Evolutionary conservation across 352 stramenopile genomes (phyloP).

Genomic region (Pythium coloratum): DNA sequence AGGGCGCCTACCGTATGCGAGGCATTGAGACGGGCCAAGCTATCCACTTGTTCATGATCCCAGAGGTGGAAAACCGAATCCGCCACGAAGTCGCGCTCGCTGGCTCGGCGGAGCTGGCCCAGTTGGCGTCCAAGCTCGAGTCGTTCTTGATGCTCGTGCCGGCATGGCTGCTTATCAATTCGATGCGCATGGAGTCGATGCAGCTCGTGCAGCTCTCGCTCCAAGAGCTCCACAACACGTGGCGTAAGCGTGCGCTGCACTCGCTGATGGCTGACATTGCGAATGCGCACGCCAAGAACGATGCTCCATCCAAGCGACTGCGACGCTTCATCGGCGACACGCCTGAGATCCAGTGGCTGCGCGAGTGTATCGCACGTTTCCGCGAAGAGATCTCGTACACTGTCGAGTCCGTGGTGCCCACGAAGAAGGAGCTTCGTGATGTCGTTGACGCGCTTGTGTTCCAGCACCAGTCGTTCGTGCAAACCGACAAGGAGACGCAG

Average conservation of each 20-base stretch:
- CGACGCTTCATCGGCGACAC: constrained; percentile 62
- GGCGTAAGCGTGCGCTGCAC: constrained; percentile 93
- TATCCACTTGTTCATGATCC: constrained; percentile 92
- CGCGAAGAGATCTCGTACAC: constrained; percentile 82
- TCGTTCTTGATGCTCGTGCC: constrained; percentile 79
- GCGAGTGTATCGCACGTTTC: constrained; percentile 72
- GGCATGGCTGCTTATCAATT: constrained; percentile 98
- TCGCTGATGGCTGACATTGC: constrained; percentile 70
- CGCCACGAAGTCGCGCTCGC: constrained; percentile 69
- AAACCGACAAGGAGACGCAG: constrained; percentile 44
- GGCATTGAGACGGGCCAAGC: constrained; percentile 91
- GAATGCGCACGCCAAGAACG: constrained; percentile 7
- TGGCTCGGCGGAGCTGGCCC: constrained; percentile 27
- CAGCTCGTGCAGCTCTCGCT: constrained; percentile 98
- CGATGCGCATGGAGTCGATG: constrained; percentile 99
- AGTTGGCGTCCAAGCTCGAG: constrained; percentile 32
- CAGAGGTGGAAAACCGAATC: constrained; percentile 91
- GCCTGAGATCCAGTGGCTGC: constrained; percentile 47
- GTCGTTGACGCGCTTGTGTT: constrained; percentile 61
- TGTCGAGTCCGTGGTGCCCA: constrained; percentile 59
- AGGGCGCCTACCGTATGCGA: constrained; percentile 92
- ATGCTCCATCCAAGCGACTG: constrained; percentile 44
- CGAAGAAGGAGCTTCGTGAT: constrained; percentile 69
- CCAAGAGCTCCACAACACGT: constrained; percentile 98
- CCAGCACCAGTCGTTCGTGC: constrained; percentile 63